Evolutionary conservation across 768 basidiomycete genomes (phyloP).

Genomic region (Rhizopogon salebrosus): DNA sequence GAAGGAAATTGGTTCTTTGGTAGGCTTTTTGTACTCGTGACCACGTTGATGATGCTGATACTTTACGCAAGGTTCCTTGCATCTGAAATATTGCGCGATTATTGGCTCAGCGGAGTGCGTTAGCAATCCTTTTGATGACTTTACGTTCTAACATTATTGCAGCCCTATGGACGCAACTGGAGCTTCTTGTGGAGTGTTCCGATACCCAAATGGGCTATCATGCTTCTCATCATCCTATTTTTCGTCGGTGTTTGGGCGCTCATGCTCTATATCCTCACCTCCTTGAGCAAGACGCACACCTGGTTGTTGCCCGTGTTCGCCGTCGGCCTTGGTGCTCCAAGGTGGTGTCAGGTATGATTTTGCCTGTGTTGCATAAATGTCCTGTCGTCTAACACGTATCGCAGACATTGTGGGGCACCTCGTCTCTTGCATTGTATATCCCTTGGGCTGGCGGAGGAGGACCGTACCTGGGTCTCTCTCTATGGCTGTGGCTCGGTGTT

Average conservation of each 20-base stretch:
- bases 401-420: constrained; percentile 92
- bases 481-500: constrained; percentile 96
- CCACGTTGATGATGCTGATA: background rate
- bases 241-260: constrained; percentile 85
- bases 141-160: constrained; percentile 11
- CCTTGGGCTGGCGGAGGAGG: constrained; percentile 87
- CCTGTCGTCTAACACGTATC: background rate
- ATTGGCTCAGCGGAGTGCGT: constrained; percentile 84
- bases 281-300: constrained; percentile 90
- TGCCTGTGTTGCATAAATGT: background rate
- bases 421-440: constrained; percentile 86
- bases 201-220: constrained; percentile 79
- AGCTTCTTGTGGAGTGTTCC: constrained; percentile 84
- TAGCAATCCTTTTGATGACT: background rate
- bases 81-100: constrained; percentile 87
- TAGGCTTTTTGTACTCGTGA: constrained; percentile 10
- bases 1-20: constrained; percentile 90
- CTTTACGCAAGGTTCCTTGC: constrained; percentile 60
- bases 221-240: constrained; percentile 76
- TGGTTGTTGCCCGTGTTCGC: constrained; percentile 95
- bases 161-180: constrained; percentile 96
- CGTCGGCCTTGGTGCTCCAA: constrained; percentile 87
- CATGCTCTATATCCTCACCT: constrained; percentile 69
- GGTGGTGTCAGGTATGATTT: constrained; percentile 83
- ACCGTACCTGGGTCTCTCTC: constrained; percentile 82